Evolutionary conservation across 192 early-diverging fungal species (phyloP), one percentile per base, ranked within the genome.

Genomic region (Coemansia sp.): DNA sequence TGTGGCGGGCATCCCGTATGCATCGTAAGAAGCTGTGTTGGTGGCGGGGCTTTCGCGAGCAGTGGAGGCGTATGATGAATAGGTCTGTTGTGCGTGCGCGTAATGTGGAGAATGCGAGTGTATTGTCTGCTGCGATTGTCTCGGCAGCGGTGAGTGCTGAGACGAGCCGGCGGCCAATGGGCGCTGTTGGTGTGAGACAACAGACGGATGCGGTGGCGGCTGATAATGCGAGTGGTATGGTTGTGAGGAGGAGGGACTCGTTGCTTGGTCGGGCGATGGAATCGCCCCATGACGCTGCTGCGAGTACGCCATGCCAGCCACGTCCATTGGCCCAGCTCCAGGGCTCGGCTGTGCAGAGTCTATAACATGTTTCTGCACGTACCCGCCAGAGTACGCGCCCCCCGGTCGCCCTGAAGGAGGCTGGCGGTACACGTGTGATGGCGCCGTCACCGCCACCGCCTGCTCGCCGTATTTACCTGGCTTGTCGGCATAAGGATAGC

Each of bases 11-110:
- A 57, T 31, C 27, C 31, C 57, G 16, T 60, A 60, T 60, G 57
- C 57, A 60, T 60, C 57, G 57, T 60, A 60, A 60, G 57, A 31
- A 60, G 57, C 57, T 60, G 57, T 34, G 57, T 60, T 60, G 57
- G 31, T 34, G 49, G 49, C 49, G 31, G 57, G 57, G 29, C 29
- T 60, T 60, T 60, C 57, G 57, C 57, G 57, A 60, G 57, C 57
- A 34, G 57, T 34, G 13, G 57, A 33, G 31, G 57, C 57, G 57
- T 60, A 60, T 18, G 57, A 34, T 60, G 57, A 34, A 33, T 60
- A 60, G 31, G 31, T 16, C 15, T 57, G 54, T 11, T 57, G 54
- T 11, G 52, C 13, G 22, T 54, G 52, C 52, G 57, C 15, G 57
- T 60, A 60, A 34, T 60, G 57, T 34, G 57, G 57, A 60, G 57